A percentile compares a stretch with the other conserved stretches of the same genome.
These are phyloP conservation scores for Rugonectria rugulosa DNA, from an alignment of 2,329 filamentous ascomycete species.

Conservation along the genomic window DNA sequence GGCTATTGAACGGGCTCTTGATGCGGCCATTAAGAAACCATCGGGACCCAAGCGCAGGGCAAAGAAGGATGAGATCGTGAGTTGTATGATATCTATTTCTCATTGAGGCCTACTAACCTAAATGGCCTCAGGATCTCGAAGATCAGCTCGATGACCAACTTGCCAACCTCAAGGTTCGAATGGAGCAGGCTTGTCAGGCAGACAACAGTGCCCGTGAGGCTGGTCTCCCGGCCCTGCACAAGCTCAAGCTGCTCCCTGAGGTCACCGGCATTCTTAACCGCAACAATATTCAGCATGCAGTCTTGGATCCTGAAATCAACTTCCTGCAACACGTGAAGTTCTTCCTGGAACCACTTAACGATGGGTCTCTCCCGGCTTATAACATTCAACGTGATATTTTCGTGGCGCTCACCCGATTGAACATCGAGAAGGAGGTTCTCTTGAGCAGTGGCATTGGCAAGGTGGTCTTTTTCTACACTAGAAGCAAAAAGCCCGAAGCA, in stretches of 20 bases:
- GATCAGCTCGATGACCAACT: constrained; percentile 91
- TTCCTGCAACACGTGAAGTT: constrained; percentile 94
- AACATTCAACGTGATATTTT: constrained; percentile 97
- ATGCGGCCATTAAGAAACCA: constrained; percentile 87
- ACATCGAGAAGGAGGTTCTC: constrained; percentile 89
- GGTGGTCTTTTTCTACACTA: constrained; percentile 95
- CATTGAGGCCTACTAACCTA: constrained; percentile 29
- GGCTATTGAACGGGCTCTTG: constrained; percentile 86
- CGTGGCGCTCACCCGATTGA: constrained; percentile 77
- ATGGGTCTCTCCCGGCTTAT: constrained; percentile 93
- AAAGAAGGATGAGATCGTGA: constrained; percentile 88
- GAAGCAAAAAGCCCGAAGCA: constrained; percentile 87
- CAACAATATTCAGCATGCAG: constrained; percentile 82
- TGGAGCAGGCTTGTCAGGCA: constrained; percentile 88
- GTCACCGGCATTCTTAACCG: constrained; percentile 89
- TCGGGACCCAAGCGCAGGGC: constrained; percentile 65
- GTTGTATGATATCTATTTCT: constrained; percentile 41
- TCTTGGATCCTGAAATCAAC: constrained; percentile 94
- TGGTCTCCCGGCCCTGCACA: constrained; percentile 85
- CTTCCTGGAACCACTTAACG: constrained; percentile 94
- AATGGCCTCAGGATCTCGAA: constrained; percentile 75
- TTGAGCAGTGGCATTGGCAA: constrained; percentile 94
- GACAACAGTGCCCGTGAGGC: constrained; percentile 84
- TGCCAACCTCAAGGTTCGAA: constrained; percentile 83
- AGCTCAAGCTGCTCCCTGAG: constrained; percentile 91